Evolutionary conservation across 495 filamentous ascomycete genomes (phyloP).

Genomic region (Podospora conica): DNA sequence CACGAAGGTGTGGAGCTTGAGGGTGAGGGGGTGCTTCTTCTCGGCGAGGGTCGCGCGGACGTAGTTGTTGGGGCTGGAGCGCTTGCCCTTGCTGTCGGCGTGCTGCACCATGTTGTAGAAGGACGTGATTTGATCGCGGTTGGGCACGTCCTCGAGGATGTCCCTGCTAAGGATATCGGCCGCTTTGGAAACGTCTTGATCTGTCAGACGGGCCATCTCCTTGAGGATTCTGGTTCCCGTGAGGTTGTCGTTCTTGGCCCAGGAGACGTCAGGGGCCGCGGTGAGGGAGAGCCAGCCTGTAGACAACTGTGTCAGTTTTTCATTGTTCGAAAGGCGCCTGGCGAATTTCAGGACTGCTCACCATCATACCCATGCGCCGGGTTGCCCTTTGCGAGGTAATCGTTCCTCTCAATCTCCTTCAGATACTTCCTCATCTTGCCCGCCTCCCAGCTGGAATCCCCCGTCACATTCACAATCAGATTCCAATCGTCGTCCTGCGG

Average conservation of each 20-base stretch:
- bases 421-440: slow-evolving; percentile 42
- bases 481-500: slow-evolving; percentile 44
- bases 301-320: neutral
- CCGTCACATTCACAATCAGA: slow-evolving; percentile 38
- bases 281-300: slow-evolving; percentile 35
- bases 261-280: slow-evolving; percentile 28
- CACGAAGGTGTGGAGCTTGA: slow-evolving; percentile 43
- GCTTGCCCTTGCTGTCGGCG: slow-evolving; percentile 33
- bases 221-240: slow-evolving; percentile 29
- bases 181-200: slow-evolving; percentile 29
- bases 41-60: slow-evolving; percentile 41
- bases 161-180: slow-evolving; percentile 32
- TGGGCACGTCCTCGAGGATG: slow-evolving; percentile 32
- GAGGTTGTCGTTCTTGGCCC: slow-evolving; percentile 25
- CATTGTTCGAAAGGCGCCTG: neutral
- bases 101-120: slow-evolving; percentile 43
- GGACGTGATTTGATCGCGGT: slow-evolving; percentile 34
- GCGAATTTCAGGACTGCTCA: neutral
- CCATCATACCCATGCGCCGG: slow-evolving; percentile 39
- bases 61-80: slow-evolving; percentile 38
- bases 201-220: slow-evolving; percentile 27
- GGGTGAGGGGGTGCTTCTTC: slow-evolving; percentile 38
- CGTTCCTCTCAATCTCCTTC: slow-evolving; percentile 39
- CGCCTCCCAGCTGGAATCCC: slow-evolving; percentile 40
- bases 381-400: slow-evolving; percentile 33